Evolutionary conservation across 2,329 filamentous ascomycete genomes (phyloP).

Genomic region (Diaporthe sp.): DNA sequence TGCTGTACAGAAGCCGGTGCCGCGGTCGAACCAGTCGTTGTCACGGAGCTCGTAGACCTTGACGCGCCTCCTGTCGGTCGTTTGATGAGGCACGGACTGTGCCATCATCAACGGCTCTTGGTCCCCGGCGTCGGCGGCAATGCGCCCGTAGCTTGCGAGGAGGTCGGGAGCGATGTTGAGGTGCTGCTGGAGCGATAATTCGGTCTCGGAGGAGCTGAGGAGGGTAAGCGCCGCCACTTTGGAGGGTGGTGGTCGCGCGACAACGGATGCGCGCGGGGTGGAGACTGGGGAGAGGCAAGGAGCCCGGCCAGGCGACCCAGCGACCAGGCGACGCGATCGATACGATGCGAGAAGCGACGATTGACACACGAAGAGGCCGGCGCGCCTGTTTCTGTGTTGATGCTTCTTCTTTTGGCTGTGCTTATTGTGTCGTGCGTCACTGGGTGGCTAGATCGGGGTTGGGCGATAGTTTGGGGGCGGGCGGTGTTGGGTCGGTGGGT

Average conservation of each 20-base stretch:
- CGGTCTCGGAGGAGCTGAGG: constrained; percentile 65
- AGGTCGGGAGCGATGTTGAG: constrained; percentile 68
- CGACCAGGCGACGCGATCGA: constrained; percentile 34
- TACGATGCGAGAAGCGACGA: constrained; percentile 7
- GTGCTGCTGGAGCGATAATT: constrained; percentile 72
- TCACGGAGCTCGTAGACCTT: constrained; percentile 99
- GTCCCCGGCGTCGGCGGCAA: constrained; percentile 63
- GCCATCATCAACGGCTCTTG: constrained; percentile 77
- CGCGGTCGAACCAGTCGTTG: constrained; percentile 99
- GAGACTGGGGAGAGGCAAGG: constrained; percentile 28
- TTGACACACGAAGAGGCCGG: constrained; percentile 24
- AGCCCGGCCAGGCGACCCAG: constrained; percentile 23
- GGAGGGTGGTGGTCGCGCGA: constrained; percentile 48
- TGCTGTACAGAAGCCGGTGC: constrained; percentile 94
- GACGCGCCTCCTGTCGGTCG: constrained; percentile 81
- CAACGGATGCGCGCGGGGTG: constrained; percentile 49
- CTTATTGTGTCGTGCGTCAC: constrained; percentile 24
- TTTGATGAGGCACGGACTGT: constrained; percentile 77
- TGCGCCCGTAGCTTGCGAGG: constrained; percentile 59
- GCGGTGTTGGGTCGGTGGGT: constrained; percentile 20
- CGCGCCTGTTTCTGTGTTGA: constrained; percentile 2
- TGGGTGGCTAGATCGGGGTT: constrained; percentile 20
- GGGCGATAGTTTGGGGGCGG: constrained; percentile 19
- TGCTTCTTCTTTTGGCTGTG: constrained; percentile 7
- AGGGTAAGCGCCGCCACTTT: constrained; percentile 70